Evolutionary conservation across 2,329 filamentous ascomycete species (phyloP).

Genomic region (Microdochium trichocladiopsis): DNA sequence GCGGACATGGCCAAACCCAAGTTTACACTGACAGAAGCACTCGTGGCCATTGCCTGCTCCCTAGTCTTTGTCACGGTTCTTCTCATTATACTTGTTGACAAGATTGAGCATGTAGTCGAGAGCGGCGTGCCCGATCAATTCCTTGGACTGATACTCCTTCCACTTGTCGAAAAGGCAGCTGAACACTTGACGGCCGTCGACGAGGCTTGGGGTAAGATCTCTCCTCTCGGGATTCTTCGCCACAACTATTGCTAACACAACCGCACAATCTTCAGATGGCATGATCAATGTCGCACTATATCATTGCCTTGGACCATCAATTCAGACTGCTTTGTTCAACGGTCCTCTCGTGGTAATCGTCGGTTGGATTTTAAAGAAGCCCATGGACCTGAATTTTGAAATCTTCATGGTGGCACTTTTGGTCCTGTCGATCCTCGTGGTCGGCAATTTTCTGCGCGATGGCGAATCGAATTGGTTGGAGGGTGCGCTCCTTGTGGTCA

Average conservation of each 20-base stretch:
- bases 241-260: background rate
- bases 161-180: slow-evolving; percentile 78
- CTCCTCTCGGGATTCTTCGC: background rate
- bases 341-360: slow-evolving; percentile 77
- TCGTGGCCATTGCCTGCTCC: slow-evolving; percentile 57
- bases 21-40: slow-evolving; percentile 67
- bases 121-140: slow-evolving; percentile 42
- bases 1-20: slow-evolving; percentile 56
- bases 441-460: slow-evolving; percentile 82
- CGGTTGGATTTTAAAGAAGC: slow-evolving; percentile 66
- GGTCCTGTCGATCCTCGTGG: slow-evolving; percentile 76
- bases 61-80: slow-evolving; percentile 66
- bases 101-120: slow-evolving; percentile 53
- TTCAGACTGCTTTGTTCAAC: slow-evolving; percentile 86
- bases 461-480: slow-evolving; percentile 89
- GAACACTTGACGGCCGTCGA: slow-evolving; percentile 81
- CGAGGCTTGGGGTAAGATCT: slow-evolving; percentile 70
- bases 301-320: slow-evolving; percentile 78
- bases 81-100: slow-evolving; percentile 64
- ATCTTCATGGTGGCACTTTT: slow-evolving; percentile 79
- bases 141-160: slow-evolving; percentile 68
- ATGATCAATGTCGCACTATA: slow-evolving; percentile 75
- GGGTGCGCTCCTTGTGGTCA: slow-evolving; percentile 65
- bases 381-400: slow-evolving; percentile 78
- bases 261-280: background rate